phyloP scores from a whole-genome alignment of 1,284 basidiomycete genomes.

The Singerocomus rubriflavus region DNA sequence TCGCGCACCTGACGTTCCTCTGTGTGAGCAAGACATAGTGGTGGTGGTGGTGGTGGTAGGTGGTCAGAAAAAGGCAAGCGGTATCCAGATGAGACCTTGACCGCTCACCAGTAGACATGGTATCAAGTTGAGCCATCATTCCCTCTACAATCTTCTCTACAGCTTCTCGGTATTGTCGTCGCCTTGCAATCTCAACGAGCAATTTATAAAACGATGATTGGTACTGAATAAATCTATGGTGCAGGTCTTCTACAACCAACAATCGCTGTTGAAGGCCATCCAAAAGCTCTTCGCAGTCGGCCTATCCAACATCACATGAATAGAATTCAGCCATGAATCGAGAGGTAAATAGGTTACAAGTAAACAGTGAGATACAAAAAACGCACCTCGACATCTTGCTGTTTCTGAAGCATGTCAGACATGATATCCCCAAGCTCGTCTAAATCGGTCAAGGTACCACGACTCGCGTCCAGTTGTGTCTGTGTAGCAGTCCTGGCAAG shows the following conservation, averaged over 20 bases:
- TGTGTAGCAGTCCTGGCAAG: slow-evolving; percentile 42
- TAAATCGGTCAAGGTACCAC: slow-evolving; percentile 54
- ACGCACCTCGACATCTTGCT: slow-evolving; percentile 61
- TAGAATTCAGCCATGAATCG: background rate
- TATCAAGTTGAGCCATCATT: slow-evolving; percentile 59
- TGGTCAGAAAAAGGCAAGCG: background rate
- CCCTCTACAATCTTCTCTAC: slow-evolving; percentile 60
- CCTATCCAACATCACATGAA: slow-evolving; percentile 32
- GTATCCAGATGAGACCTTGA: background rate
- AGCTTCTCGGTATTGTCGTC: slow-evolving; percentile 60
- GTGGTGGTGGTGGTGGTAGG: background rate
- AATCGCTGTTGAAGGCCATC: slow-evolving; percentile 57
- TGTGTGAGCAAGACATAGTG: slow-evolving; percentile 26
- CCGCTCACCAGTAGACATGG: slow-evolving; percentile 59
- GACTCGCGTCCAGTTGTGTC: slow-evolving; percentile 47
- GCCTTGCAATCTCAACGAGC: slow-evolving; percentile 67
- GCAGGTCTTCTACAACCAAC: slow-evolving; percentile 56
- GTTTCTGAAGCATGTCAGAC: slow-evolving; percentile 67
- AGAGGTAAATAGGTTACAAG: background rate
- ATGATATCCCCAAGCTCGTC: slow-evolving; percentile 76
- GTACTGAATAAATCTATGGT: slow-evolving; percentile 62
- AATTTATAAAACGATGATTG: slow-evolving; percentile 69
- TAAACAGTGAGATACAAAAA: background rate
- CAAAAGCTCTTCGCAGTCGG: slow-evolving; percentile 51
- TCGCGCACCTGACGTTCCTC: slow-evolving; percentile 64